phyloP scores from a whole-genome alignment of 202 grass and related monocot genomes.

The Elaeis oleifera region DNA sequence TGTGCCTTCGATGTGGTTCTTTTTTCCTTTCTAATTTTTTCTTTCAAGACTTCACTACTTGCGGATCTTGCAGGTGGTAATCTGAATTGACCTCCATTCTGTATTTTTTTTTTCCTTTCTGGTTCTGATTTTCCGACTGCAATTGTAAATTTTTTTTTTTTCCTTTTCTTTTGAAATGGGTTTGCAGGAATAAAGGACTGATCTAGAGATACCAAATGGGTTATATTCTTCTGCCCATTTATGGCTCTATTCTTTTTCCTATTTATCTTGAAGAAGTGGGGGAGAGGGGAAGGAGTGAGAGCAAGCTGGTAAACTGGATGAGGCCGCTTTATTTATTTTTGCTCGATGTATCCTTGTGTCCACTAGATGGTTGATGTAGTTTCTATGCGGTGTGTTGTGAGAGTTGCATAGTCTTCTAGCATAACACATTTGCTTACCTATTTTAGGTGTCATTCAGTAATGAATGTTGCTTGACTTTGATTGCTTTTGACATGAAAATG shows the following conservation, averaged over 20 bases:
- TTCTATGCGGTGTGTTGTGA: neutral
- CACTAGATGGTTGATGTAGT: neutral
- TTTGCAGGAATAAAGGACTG: constrained; percentile 35
- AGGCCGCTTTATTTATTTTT: neutral
- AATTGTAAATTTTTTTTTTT: too few relatives aligned
- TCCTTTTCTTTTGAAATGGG: too few relatives aligned
- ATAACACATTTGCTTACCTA: neutral
- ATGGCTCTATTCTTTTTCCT: neutral
- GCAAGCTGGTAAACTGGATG: too few relatives aligned
- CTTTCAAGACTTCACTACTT: too few relatives aligned
- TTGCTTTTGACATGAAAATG: too few relatives aligned
- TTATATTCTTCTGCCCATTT: neutral
- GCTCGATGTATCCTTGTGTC: neutral
- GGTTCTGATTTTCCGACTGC: too few relatives aligned
- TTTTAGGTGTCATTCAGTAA: too few relatives aligned
- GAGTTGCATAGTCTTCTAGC: neutral
- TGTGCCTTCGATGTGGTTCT: constrained; percentile 37
- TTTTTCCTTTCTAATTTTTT: neutral
- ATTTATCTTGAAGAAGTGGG: neutral
- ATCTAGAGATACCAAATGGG: constrained; percentile 9
- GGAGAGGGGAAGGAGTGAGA: neutral
- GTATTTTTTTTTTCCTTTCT: neutral
- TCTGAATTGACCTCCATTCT: too few relatives aligned
- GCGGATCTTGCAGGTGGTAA: too few relatives aligned
- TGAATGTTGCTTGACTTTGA: too few relatives aligned